A percentile compares a stretch with the other conserved stretches of the same genome.
phyloP scores from a whole-genome alignment of 2,329 filamentous ascomycete species.

The Colletotrichum noveboracense region DNA sequence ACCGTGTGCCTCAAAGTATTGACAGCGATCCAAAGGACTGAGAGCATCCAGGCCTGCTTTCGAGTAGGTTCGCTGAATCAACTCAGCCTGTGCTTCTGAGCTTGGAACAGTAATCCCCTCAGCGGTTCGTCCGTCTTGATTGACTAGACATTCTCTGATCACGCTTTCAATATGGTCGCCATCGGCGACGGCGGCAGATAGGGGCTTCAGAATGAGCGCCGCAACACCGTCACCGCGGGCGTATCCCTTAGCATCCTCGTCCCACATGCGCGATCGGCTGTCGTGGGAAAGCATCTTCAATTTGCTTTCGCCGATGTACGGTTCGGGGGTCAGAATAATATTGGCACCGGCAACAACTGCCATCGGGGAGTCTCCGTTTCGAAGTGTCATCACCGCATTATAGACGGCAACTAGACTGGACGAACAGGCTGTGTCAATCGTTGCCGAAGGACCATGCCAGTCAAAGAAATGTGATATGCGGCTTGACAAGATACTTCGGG shows the following conservation, averaged over 20 bases:
- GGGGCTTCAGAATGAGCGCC: slow-evolving; percentile 49
- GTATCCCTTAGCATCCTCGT: slow-evolving; percentile 54
- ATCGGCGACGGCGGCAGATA: slow-evolving; percentile 44
- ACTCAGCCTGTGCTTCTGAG: slow-evolving; percentile 26
- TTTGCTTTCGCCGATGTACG: slow-evolving; percentile 20
- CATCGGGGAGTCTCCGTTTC: slow-evolving; percentile 30
- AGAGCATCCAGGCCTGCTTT: slow-evolving; percentile 4
- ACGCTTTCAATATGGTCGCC: slow-evolving; percentile 29
- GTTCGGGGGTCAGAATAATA: slow-evolving; percentile 14
- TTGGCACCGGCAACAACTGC: slow-evolving; percentile 34
- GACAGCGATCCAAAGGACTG: neutral
- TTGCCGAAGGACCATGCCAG: slow-evolving; percentile 42
- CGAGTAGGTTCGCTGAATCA: slow-evolving; percentile 32
- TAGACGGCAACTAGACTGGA: slow-evolving; percentile 46
- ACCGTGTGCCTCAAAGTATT: slow-evolving; percentile 39
- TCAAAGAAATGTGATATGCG: slow-evolving; percentile 46
- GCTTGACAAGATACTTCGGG: slow-evolving; percentile 39
- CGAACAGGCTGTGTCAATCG: slow-evolving; percentile 52
- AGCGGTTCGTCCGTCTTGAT: slow-evolving; percentile 27
- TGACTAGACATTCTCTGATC: slow-evolving; percentile 26
- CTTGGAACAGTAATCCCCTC: slow-evolving; percentile 40
- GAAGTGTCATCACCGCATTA: slow-evolving; percentile 40
- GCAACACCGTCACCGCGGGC: slow-evolving; percentile 57
- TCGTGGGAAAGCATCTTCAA: slow-evolving; percentile 1
- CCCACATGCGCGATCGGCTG: slow-evolving; percentile 43